These are phyloP conservation scores for Exutisphaerella laricina DNA, from an alignment of 2,329 filamentous ascomycete species.

Conservation along the genomic window DNA sequence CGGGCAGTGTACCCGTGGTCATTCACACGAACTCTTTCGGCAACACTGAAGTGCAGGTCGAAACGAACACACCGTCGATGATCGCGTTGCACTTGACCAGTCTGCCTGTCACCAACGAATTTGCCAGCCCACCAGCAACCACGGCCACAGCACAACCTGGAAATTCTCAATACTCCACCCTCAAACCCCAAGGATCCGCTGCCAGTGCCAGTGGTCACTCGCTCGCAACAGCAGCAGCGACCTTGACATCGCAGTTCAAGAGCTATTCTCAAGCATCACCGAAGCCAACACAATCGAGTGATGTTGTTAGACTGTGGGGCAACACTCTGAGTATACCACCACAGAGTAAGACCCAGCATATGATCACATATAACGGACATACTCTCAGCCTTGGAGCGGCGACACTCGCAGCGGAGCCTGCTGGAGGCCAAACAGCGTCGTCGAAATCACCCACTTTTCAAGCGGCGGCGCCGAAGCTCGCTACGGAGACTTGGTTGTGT, in stretches of 20 bases:
- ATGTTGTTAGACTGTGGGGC: not conserved
- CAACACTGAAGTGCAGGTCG: constrained; percentile 6
- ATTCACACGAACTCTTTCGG: constrained; percentile 7
- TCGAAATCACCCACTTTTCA: not conserved
- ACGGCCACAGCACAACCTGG: not conserved
- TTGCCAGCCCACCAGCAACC: not conserved
- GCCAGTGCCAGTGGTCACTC: not conserved
- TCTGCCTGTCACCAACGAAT: not conserved
- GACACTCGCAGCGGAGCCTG: constrained; percentile 13
- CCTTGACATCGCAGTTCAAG: not conserved
- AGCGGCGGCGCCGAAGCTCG: not conserved
- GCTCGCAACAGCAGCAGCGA: not conserved
- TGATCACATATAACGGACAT: not conserved
- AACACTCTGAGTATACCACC: not conserved
- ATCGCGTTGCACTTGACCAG: constrained; percentile 7
- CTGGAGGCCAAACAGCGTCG: not conserved
- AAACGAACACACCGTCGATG: not conserved
- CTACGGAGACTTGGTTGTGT: not conserved
- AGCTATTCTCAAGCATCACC: not conserved
- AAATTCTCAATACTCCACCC: not conserved
- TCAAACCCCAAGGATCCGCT: not conserved
- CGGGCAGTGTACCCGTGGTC: constrained; percentile 6
- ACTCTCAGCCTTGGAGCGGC: constrained; percentile 10
- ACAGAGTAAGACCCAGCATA: not conserved
- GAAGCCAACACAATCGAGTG: not conserved